phyloP scores from a whole-genome alignment of 345 rosid genomes.

The Salix koriyanagi region DNA sequence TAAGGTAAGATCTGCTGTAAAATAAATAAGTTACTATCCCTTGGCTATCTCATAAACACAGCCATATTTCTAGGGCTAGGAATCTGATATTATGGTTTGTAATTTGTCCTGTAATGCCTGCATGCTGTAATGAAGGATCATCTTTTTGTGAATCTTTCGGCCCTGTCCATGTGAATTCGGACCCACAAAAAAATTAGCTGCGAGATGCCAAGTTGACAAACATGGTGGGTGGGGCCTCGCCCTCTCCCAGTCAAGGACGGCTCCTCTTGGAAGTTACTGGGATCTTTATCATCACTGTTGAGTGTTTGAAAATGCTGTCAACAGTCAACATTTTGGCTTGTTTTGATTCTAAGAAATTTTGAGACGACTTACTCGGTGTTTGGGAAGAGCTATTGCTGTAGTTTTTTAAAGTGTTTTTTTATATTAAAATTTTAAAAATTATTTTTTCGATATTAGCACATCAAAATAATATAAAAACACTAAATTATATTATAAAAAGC shows the following conservation, averaged over 20 bases:
- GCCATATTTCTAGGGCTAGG: slow-evolving; percentile 7
- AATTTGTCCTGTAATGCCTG: slow-evolving; percentile 23
- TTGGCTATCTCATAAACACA: not conserved
- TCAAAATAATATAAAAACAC: no score
- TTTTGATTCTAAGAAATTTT: not conserved
- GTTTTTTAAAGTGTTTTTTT: no score
- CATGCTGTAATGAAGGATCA: slow-evolving; percentile 13
- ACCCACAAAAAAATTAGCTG: slow-evolving; percentile 1
- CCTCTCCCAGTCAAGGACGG: slow-evolving; percentile 5
- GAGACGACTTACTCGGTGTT: not conserved
- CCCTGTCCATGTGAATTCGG: slow-evolving; percentile 11
- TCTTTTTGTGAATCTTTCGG: slow-evolving; percentile 4
- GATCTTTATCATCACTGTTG: not conserved
- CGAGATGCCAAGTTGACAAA: slow-evolving; percentile 17
- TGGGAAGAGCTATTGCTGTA: no score
- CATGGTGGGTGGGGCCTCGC: slow-evolving; percentile 6
- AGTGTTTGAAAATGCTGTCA: not conserved
- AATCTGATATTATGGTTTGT: slow-evolving; percentile 7
- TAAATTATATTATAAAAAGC: no score
- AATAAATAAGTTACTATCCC: slow-evolving; percentile 28
- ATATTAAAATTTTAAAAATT: no score
- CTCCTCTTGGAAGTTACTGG: not conserved
- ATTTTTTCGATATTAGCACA: no score
- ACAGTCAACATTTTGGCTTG: not conserved
- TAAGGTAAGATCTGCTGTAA: slow-evolving; percentile 22